phyloP scores from a whole-genome alignment of 495 filamentous ascomycete genomes.

The Aspergillus indologenus region DNA sequence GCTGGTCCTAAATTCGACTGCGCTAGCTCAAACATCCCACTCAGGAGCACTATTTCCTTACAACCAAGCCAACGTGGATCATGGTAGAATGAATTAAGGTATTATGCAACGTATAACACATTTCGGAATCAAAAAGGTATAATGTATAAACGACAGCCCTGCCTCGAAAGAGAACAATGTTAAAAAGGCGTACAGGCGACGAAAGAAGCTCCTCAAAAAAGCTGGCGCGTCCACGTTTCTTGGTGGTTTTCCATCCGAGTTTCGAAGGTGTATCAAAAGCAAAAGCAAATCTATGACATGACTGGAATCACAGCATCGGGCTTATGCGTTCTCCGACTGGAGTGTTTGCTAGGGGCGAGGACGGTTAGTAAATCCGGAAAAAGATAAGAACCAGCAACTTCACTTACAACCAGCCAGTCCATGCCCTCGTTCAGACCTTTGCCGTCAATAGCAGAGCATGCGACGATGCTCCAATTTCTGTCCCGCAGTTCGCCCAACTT shows the following conservation, averaged over 20 bases:
- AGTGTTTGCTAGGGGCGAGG: conserved; percentile 40
- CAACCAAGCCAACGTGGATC: no score
- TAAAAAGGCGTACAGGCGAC: conserved; percentile 13
- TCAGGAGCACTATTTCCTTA: no score
- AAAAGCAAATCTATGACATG: conserved; percentile 37
- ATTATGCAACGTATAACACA: conserved; percentile 35
- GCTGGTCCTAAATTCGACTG: background rate
- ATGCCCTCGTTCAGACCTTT: conserved; percentile 93
- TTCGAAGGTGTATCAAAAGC: conserved; percentile 35
- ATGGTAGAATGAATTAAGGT: conserved; percentile 34
- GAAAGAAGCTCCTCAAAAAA: conserved; percentile 15
- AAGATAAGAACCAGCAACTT: background rate
- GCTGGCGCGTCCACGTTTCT: background rate
- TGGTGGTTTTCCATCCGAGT: background rate
- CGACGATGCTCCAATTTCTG: conserved; percentile 98
- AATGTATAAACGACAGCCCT: conserved; percentile 37
- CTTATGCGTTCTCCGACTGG: conserved; percentile 47
- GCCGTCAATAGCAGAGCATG: conserved; percentile 93
- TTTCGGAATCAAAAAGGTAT: conserved; percentile 34
- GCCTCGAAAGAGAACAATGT: conserved; percentile 17
- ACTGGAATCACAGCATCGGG: conserved; percentile 31
- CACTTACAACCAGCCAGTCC: conserved; percentile 96
- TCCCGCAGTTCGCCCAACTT: conserved; percentile 86
- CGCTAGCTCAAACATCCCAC: no score
- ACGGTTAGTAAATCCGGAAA: conserved; percentile 13